These are phyloP conservation scores for Trypanosoma rangeli DNA, from an alignment of 208 protist species.

Conservation along the genomic window DNA sequence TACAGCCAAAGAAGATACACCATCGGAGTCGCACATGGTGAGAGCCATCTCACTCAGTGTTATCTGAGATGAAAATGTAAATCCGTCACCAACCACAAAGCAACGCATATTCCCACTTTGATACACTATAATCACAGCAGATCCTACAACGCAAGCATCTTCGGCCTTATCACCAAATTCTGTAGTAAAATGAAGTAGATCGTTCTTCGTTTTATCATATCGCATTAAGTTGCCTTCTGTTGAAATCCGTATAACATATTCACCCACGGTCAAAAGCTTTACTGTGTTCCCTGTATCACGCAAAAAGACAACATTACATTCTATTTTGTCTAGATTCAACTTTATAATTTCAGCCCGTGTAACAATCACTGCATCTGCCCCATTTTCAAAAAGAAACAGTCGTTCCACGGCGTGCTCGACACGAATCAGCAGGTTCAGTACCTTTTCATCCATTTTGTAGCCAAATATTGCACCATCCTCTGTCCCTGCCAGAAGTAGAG, in stretches of 20 bases:
- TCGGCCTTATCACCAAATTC: constrained; percentile 19
- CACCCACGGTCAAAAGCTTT: constrained; percentile 17
- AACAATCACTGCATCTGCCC: constrained; percentile 15
- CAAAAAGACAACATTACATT: neutral
- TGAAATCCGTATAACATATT: constrained; percentile 7
- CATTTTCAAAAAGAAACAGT: constrained; percentile 18
- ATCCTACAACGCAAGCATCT: constrained; percentile 22
- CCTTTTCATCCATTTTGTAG: constrained; percentile 17
- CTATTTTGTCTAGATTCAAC: neutral
- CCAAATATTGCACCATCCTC: constrained; percentile 24
- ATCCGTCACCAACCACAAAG: constrained; percentile 6
- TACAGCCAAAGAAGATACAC: constrained; percentile 15
- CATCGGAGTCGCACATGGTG: constrained; percentile 18
- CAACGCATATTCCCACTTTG: constrained; percentile 24
- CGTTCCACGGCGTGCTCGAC: constrained; percentile 16
- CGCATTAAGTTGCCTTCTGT: constrained; percentile 17
- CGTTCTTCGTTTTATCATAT: constrained; percentile 20
- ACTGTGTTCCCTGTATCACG: constrained; percentile 18
- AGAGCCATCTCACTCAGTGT: constrained; percentile 17
- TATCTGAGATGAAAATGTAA: constrained; percentile 18
- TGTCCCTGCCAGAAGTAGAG: constrained; percentile 22
- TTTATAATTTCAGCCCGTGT: constrained; percentile 17
- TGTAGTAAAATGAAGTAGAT: neutral
- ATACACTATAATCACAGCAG: constrained; percentile 20
- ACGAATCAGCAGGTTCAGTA: constrained; percentile 7